A percentile compares a stretch with the other conserved stretches of the same genome.
phyloP scores from a whole-genome alignment of 176 grass and related monocot genomes.

The Saccharum spontaneum region DNA sequence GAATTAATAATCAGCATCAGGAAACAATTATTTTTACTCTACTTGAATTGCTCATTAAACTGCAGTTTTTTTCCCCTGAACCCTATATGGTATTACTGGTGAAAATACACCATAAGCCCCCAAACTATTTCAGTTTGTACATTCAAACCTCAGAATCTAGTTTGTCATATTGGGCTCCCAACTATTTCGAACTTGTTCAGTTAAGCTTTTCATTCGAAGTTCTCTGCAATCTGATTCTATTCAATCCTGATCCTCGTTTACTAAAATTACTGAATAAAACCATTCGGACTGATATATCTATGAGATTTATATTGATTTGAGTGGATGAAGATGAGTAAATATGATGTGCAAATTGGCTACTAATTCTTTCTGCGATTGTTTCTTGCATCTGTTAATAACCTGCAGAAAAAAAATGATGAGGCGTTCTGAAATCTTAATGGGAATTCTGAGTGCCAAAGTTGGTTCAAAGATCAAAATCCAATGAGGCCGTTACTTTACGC shows the following conservation, averaged over 20 bases:
- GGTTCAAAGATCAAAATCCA: conserved; percentile 14
- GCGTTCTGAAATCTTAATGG: conserved; percentile 23
- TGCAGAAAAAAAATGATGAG: not conserved
- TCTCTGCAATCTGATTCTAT: not conserved
- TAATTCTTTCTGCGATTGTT: not conserved
- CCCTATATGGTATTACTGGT: not conserved
- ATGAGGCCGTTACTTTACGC: not conserved
- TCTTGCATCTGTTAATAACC: not conserved
- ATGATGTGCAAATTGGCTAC: not conserved
- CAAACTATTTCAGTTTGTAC: not conserved
- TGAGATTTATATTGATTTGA: not conserved
- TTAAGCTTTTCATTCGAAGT: not conserved
- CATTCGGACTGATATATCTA: not conserved
- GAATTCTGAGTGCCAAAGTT: not conserved
- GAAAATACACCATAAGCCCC: not conserved
- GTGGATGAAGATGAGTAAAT: not conserved
- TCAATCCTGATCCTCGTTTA: not conserved
- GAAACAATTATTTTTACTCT: not conserved
- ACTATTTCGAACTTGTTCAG: not conserved
- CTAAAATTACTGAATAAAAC: not conserved
- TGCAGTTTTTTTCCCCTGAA: not conserved
- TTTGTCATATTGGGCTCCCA: not conserved
- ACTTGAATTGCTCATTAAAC: not conserved
- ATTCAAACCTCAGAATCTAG: not conserved
- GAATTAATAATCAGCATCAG: conserved; percentile 14